Evolutionary conservation across 352 stramenopile genomes (phyloP).

Genomic region (Pythium grandisporangium): DNA sequence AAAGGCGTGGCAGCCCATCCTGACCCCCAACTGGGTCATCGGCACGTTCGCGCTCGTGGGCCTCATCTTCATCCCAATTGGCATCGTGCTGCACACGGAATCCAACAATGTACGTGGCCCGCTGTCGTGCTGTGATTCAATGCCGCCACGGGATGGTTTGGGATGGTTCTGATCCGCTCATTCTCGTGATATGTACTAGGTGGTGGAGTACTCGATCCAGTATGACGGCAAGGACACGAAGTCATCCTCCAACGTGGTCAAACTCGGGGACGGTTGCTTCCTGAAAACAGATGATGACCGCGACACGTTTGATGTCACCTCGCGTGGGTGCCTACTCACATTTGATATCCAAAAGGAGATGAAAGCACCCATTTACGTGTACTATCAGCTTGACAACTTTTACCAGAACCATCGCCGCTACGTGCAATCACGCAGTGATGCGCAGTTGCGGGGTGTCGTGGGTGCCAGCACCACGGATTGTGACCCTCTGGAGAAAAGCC

Average conservation of each 20-base stretch:
- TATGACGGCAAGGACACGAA: slow-evolving; percentile 72
- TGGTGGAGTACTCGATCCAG: slow-evolving; percentile 87
- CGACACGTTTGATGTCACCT: slow-evolving; percentile 49
- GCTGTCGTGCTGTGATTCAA: too few relatives aligned
- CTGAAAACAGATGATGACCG: slow-evolving; percentile 47
- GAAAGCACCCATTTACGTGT: slow-evolving; percentile 94
- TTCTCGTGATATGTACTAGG: too few relatives aligned
- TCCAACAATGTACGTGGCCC: slow-evolving; percentile 81
- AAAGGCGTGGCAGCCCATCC: slow-evolving; percentile 94
- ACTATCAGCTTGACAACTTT: slow-evolving; percentile 99
- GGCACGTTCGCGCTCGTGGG: slow-evolving; percentile 90
- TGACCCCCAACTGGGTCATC: slow-evolving; percentile 96
- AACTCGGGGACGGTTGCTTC: slow-evolving; percentile 49
- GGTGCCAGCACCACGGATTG: slow-evolving; percentile 63
- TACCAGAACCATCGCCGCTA: slow-evolving; percentile 99
- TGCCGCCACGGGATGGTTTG: too few relatives aligned
- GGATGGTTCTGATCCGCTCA: too few relatives aligned
- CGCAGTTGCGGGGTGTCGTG: slow-evolving; percentile 79
- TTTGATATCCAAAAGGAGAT: slow-evolving; percentile 91
- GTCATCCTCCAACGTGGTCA: slow-evolving; percentile 45
- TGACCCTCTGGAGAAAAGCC: slow-evolving; percentile 54
- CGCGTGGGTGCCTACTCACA: slow-evolving; percentile 67
- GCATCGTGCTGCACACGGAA: slow-evolving; percentile 83
- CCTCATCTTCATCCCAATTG: slow-evolving; percentile 93
- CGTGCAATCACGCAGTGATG: slow-evolving; percentile 83